phyloP scores from a whole-genome alignment of 1,139 yeast species.

The Diutina scorzettiae region DNA sequence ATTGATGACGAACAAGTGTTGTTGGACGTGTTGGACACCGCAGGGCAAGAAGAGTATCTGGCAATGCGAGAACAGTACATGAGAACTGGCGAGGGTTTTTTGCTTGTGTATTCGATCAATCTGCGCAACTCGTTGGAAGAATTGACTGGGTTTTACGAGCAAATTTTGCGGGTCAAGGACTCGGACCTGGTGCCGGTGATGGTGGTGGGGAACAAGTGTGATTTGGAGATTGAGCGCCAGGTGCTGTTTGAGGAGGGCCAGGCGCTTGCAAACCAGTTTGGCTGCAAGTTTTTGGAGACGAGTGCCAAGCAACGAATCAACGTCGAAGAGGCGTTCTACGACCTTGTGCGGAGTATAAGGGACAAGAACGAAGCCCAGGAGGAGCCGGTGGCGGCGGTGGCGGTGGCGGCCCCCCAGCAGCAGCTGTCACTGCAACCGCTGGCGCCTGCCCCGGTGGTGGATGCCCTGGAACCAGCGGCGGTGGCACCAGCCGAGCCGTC shows the following conservation, averaged over 20 bases:
- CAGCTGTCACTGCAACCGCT: slow-evolving; percentile 11
- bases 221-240: slow-evolving; percentile 64
- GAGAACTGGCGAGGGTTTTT: slow-evolving; percentile 87
- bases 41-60: slow-evolving; percentile 96
- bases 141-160: slow-evolving; percentile 66
- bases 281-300: slow-evolving; percentile 81
- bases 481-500: not conserved
- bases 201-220: slow-evolving; percentile 73
- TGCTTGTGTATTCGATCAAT: slow-evolving; percentile 75
- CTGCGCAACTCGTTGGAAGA: slow-evolving; percentile 74
- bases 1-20: slow-evolving; percentile 40
- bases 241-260: slow-evolving; percentile 76
- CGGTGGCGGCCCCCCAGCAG: slow-evolving; percentile 7
- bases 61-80: slow-evolving; percentile 94
- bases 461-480: not conserved
- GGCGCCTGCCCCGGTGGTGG: not conserved
- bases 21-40: slow-evolving; percentile 82
- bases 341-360: slow-evolving; percentile 56
- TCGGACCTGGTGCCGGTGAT: slow-evolving; percentile 60
- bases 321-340: slow-evolving; percentile 86
- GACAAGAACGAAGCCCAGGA: slow-evolving; percentile 18
- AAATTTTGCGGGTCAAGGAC: slow-evolving; percentile 78
- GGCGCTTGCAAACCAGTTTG: slow-evolving; percentile 59
- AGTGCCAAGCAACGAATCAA: slow-evolving; percentile 89
- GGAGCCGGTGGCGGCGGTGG: slow-evolving; percentile 10